Evolutionary conservation across 2,329 filamentous ascomycete species (phyloP).

Genomic region (Scytalidium sp.): DNA sequence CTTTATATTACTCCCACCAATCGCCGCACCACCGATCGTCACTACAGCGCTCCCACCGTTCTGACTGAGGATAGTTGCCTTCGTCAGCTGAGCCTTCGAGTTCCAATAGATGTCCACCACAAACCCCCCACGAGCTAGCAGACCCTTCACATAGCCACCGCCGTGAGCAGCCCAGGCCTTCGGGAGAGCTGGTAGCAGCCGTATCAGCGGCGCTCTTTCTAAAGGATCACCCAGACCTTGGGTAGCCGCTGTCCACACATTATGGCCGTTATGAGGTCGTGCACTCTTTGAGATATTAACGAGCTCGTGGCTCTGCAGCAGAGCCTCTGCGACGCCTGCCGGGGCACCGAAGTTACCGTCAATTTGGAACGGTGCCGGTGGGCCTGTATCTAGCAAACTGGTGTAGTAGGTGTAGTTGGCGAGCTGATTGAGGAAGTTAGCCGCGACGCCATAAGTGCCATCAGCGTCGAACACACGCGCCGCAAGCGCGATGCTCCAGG

Average conservation of each 20-base stretch:
- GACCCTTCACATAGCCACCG: constrained; percentile 10
- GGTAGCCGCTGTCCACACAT: constrained; percentile 1
- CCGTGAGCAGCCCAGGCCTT: constrained; percentile 12
- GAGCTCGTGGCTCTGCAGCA: constrained; percentile 36
- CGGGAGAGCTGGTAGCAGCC: constrained; percentile 24
- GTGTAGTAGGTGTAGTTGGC: constrained; percentile 26
- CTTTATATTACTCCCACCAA: neutral
- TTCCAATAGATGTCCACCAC: constrained; percentile 17
- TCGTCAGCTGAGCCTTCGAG: neutral
- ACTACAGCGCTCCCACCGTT: neutral
- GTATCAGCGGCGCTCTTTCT: constrained; percentile 17
- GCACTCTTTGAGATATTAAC: constrained; percentile 14
- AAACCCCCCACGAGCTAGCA: constrained; percentile 13
- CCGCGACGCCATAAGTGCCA: constrained; percentile 22
- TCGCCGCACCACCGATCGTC: neutral
- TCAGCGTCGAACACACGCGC: constrained; percentile 39
- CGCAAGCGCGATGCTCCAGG: constrained; percentile 46
- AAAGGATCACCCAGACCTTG: neutral
- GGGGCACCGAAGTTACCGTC: constrained; percentile 48
- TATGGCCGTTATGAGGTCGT: neutral
- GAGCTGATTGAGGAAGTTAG: constrained; percentile 14
- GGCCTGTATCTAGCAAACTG: constrained; percentile 24
- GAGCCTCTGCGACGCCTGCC: constrained; percentile 40
- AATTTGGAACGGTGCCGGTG: constrained; percentile 36
- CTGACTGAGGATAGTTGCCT: neutral